These are phyloP conservation scores for Naganishia vishniacii DNA, from an alignment of 768 basidiomycete species.

Conservation along the genomic window DNA sequence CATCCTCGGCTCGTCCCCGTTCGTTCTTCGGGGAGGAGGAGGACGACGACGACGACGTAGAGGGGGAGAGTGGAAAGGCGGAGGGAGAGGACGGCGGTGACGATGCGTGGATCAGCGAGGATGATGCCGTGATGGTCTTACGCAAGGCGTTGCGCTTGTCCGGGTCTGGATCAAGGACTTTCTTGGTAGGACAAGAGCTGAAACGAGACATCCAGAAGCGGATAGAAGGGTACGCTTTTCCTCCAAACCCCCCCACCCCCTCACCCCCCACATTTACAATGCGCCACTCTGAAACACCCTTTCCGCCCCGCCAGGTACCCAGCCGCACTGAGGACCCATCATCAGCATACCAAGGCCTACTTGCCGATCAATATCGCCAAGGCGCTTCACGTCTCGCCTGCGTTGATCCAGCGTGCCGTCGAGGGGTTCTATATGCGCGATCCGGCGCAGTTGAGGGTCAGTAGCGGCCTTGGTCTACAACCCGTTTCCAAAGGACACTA, in stretches of 20 bases:
- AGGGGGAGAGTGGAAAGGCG: neutral
- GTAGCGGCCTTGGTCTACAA: constrained; percentile 44
- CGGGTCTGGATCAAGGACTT: too few relatives aligned
- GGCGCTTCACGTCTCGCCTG: constrained; percentile 60
- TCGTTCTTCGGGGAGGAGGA: constrained; percentile 18
- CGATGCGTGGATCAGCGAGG: constrained; percentile 56
- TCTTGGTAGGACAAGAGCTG: constrained; percentile 52
- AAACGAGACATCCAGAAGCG: constrained; percentile 66
- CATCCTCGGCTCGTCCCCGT: constrained; percentile 55
- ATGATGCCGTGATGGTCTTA: constrained; percentile 57
- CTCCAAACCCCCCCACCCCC: neutral
- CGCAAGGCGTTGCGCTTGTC: too few relatives aligned
- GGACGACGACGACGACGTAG: neutral
- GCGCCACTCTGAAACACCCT: too few relatives aligned
- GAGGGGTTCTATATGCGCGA: constrained; percentile 96
- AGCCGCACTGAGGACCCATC: constrained; percentile 59
- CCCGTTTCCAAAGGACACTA: too few relatives aligned
- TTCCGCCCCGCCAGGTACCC: constrained; percentile 63
- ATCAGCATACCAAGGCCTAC: constrained; percentile 69
- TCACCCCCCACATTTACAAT: neutral
- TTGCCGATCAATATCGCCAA: constrained; percentile 74
- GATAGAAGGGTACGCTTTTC: constrained; percentile 50
- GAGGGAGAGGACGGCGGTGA: too few relatives aligned
- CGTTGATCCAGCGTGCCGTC: constrained; percentile 75
- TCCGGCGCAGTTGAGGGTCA: constrained; percentile 76